Percentiles rank a stretch among this genome's conserved stretches.
These are phyloP conservation scores for Aspergillus indologenus DNA, from an alignment of 495 filamentous ascomycete species.

Conservation along the genomic window DNA sequence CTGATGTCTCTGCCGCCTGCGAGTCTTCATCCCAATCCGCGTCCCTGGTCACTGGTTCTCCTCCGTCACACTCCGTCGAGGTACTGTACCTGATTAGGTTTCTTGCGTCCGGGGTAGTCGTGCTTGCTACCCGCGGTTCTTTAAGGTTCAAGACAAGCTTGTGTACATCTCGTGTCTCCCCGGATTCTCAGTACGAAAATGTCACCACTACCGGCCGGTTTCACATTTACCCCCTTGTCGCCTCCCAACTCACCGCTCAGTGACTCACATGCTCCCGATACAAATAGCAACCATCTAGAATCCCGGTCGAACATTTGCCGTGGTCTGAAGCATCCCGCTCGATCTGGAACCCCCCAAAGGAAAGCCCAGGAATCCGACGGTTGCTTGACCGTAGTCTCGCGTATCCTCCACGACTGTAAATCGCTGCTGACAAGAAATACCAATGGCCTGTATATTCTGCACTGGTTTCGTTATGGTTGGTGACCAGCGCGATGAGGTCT, in stretches of 20 bases:
- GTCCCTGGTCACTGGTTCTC: not conserved
- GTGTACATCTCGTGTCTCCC: not conserved
- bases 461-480: too few species aligned
- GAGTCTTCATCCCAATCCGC: not conserved
- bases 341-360: not conserved
- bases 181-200: not conserved
- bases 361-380: too few species aligned
- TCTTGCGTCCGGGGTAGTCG: not conserved
- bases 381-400: not conserved
- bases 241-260: not conserved
- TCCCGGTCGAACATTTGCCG: not conserved
- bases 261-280: not conserved
- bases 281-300: not conserved
- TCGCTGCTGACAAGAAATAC: not conserved
- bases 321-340: not conserved
- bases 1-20: too few species aligned
- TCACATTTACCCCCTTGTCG: not conserved
- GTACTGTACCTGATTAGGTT: constrained; percentile 9
- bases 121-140: constrained; percentile 1
- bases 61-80: not conserved
- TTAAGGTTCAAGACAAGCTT: not conserved
- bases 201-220: not conserved
- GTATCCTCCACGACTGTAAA: not conserved
- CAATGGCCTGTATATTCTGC: not conserved
- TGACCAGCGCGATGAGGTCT: not conserved